Evolutionary conservation across 148 eudicot genomes (phyloP), one percentile per base, ranked within the genome.

Genomic region (Rhododendron williamsianum): DNA sequence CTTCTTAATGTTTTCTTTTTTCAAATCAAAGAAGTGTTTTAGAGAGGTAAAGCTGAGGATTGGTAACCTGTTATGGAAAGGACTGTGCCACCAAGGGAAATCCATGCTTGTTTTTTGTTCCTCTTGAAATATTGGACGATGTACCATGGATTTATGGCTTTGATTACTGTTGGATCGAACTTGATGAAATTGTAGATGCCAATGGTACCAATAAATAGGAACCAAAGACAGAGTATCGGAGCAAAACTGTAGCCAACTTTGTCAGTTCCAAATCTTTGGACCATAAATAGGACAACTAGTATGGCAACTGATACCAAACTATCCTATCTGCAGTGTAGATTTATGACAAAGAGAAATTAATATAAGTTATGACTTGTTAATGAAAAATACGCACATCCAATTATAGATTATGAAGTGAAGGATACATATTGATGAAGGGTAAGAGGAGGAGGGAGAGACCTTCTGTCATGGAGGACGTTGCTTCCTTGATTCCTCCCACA

Each of bases 31-130:
- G 58, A 43, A 51, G 19, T 41, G 49, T 8, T 58, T 15, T 11
- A 36, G 45, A 88, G 87, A 88, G 16, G 91, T 54, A 54, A 54
- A 54, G 60, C 23, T 15, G 60, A 54, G 23, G 19, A 54, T 85
- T 19, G 73, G 21, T 54, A 51, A 88, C 90, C 90, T 35, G 90
- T 89, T 36, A 82, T 87, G 58, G 85, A 56, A 54, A 89, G 85
- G 35, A 87, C 88, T 9, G 81, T 67, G 23, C 89, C 90, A 54
- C 90, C 90, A 18, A 89, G 89, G 9, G 90, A 89, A 74, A 85
- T 78, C 89, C 90, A 89, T 9, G 87, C 90, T 0, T 79, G 58
- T 46, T 89, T 89, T 35, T 69, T 69, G 45, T 89, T 89, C 52
- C 88, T 87, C 63, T 48, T 54, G 67, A 87, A 89, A 83, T 89